Base-by-base conservation (phyloP, 2,329 filamentous ascomycete species). In the Alternaria ventricosa region DNA sequence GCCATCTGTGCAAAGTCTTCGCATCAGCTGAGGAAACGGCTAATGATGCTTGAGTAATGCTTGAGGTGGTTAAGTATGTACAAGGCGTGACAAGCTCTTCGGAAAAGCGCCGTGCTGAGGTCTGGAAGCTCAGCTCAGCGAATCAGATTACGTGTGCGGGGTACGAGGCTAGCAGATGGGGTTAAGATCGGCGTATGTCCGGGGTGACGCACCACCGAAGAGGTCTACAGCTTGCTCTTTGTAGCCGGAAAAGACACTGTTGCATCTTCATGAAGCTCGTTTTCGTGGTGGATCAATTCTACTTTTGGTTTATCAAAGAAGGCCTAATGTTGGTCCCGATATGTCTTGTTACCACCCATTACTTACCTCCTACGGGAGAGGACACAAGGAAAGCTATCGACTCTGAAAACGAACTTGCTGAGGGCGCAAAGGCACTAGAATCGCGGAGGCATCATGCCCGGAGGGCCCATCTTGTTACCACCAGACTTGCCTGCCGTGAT, bases 171-270 rank as follows among this genome's bases (percentile, higher is more conserved):
- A 51, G 18, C 11, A 7, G 18, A 30, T 33, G 49, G 28, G 28
- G 28, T 20, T 36, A 53, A 41, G 49, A 36, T 30, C 11, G 60
- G 75, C 9, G 64, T 46, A 28, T 74, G 13, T 53, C 30, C 49
- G 20, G 49, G 28, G 30, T 33, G 47, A 5, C 25, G n/a, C 28
- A 33, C 15, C 18, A 12, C 20, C 20, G 18, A 33, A 36, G 49
- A 33, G 49, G 20, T 9, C 15, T 25, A 7, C 20, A 23, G 27
- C 18, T 33, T 33, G 11, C 13, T 7, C 6, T 6, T 10, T 20
- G 27, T 18, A 4, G 12, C 6, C 47, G 36, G 36, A 20, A 50
- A 28, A 30, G 15, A 33, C 18, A n/a, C 18, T 20, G 1, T 45
- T 18, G 10, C 28, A 6, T 36, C 1, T 15, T 51, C 12, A 6